These are phyloP conservation scores for Serendipita sp. DNA, from an alignment of 768 basidiomycete species.

Conservation along the genomic window DNA sequence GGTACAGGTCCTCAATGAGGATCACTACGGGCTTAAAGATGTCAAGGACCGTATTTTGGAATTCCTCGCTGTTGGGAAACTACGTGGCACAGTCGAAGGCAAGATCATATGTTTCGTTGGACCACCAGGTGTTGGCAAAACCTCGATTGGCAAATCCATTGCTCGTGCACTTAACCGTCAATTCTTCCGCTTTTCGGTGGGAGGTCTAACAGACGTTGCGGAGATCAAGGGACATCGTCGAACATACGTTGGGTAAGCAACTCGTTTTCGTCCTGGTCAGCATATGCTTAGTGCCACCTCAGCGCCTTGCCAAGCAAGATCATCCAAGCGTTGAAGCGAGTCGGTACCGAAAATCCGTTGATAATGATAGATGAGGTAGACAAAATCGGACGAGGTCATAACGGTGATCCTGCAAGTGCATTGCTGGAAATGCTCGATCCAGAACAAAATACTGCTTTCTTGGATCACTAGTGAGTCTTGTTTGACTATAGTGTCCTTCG, in stretches of 20 bases:
- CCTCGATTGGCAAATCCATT: slow-evolving; percentile 88
- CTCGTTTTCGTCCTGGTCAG: not conserved
- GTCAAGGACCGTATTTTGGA: slow-evolving; percentile 90
- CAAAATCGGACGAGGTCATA: slow-evolving; percentile 81
- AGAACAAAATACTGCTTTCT: slow-evolving; percentile 85
- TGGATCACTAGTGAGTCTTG: slow-evolving; percentile 79
- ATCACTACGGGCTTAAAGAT: slow-evolving; percentile 84
- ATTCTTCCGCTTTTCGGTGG: slow-evolving; percentile 95
- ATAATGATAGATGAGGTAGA: slow-evolving; percentile 93
- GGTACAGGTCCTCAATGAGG: slow-evolving; percentile 71
- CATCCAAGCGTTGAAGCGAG: slow-evolving; percentile 82
- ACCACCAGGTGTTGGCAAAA: slow-evolving; percentile 96
- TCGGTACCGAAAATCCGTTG: slow-evolving; percentile 85
- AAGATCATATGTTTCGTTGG: slow-evolving; percentile 96
- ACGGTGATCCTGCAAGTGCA: slow-evolving; percentile 85
- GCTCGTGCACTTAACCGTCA: slow-evolving; percentile 76
- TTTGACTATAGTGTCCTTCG: not conserved
- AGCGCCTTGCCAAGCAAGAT: slow-evolving; percentile 89
- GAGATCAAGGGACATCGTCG: slow-evolving; percentile 97
- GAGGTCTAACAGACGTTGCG: slow-evolving; percentile 91
- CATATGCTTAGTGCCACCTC: slow-evolving; percentile 8
- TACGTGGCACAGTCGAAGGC: slow-evolving; percentile 86
- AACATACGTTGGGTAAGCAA: slow-evolving; percentile 79
- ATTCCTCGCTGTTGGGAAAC: slow-evolving; percentile 88
- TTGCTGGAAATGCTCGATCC: slow-evolving; percentile 86